Conservation (phyloP, 345 rosid genomes). For the Chamaenerion angustifolium region DNA sequence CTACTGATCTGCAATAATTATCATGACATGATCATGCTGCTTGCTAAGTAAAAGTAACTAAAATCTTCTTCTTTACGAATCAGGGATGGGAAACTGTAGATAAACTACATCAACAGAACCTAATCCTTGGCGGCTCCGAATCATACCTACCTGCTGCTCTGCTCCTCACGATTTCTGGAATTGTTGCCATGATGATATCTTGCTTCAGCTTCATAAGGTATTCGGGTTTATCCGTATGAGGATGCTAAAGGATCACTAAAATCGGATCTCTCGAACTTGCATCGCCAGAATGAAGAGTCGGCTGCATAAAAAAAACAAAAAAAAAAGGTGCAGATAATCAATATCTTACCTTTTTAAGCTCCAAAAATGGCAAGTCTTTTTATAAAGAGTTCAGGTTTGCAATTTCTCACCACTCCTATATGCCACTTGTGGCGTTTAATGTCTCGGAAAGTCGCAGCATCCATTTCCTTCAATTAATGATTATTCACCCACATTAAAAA, state of each 20-base stretch:
- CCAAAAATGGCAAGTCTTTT: neutral
- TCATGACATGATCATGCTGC: too few species aligned
- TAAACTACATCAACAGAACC: too few species aligned
- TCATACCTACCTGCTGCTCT: too few species aligned
- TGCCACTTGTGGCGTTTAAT: constrained; percentile 66
- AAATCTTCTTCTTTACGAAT: too few species aligned
- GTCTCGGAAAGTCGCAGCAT: constrained; percentile 55
- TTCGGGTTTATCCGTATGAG: constrained; percentile 21
- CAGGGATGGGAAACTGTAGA: too few species aligned
- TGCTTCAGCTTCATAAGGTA: neutral
- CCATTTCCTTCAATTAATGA: constrained; percentile 63
- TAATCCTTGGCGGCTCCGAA: too few species aligned
- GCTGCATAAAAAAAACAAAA: constrained; percentile 27
- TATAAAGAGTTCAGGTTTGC: constrained; percentile 1
- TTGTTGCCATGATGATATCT: too few species aligned
- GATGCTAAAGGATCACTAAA: constrained; percentile 71
- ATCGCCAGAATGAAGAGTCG: constrained; percentile 26
- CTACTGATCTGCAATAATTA: too few species aligned
- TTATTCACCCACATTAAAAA: neutral
- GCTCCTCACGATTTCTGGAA: too few species aligned
- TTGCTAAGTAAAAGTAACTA: too few species aligned
- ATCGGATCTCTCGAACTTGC: constrained; percentile 32
- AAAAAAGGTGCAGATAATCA: neutral
- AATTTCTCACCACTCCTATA: constrained; percentile 66
- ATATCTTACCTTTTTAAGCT: neutral